Base-by-base conservation (phyloP, 1,139 yeast species). In the Saccharomycopsis crataegensis region DNA sequence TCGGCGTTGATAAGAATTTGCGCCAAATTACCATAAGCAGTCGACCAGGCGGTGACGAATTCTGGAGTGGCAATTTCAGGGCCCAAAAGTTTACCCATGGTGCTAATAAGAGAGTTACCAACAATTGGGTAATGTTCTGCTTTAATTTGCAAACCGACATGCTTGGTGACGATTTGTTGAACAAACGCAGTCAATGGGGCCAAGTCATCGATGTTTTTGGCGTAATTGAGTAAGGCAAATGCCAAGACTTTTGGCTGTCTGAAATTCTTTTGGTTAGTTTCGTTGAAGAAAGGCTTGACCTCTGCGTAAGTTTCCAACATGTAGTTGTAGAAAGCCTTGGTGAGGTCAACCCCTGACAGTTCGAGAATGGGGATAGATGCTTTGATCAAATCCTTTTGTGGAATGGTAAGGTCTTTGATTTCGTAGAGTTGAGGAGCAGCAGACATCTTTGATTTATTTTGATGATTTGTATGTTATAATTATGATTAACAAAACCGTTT, bases 101-200 rank as follows among this genome's bases (percentile, higher is more conserved):
- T 79, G 34, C 69, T 70, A 47, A 83, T 65, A 40, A 84, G 68
- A 60, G 76, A 74, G 46, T 67, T 64, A 38, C 89, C 90, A 43
- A 84, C 89, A 58, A 80, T 73, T 16, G 82, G 80, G 61, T 84
- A 84, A 56, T 82, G 87, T 55, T 79, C 84, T 2, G 89, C 79
- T 56, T 68, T 66, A 46, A 84, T 75, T 62, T 78, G 80, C 57
- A 83, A 69, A 49, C 87, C 86, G 58, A 80, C 82, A 60, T 84
- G 90, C 66, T 83, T 83, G 58, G 73, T 74, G 42, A 79, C 85
- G 62, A 84, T 81, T 59, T 80, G 80, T 51, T 75, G 70, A 12
- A 84, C 87, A 59, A 80, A 79, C 1, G 70, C 77, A 12, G 72
- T 62, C 51, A 84, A 70, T 22, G 77, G 81, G 7, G 77, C 69